A percentile compares a stretch with the other conserved stretches of the same genome.
Evolutionary conservation across 139 green algal species (phyloP).

Genomic region (Chlorella sp.): DNA sequence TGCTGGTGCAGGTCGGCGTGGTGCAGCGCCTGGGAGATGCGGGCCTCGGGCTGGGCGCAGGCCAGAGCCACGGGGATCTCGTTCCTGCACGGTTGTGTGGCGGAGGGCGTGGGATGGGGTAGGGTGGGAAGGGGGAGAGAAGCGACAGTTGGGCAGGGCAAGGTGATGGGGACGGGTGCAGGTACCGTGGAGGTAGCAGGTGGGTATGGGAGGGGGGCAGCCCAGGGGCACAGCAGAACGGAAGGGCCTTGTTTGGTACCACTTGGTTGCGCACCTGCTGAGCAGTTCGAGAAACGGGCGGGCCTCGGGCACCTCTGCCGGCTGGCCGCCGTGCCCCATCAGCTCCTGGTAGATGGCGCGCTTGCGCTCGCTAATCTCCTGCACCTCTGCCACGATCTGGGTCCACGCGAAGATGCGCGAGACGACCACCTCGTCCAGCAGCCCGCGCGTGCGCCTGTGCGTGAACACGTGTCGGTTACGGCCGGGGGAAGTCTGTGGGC

Average conservation of each 20-base stretch:
- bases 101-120: too few relatives aligned
- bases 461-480: too few relatives aligned
- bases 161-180: too few relatives aligned
- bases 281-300: constrained; percentile 70
- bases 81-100: constrained; percentile 10
- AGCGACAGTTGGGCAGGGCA: too few relatives aligned
- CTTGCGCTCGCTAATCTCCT: constrained; percentile 66
- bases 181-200: too few relatives aligned
- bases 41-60: constrained; percentile 43
- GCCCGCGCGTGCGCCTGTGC: constrained; percentile 49
- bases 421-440: constrained; percentile 90
- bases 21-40: constrained; percentile 35
- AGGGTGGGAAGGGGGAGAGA: too few relatives aligned
- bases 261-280: constrained; percentile 21
- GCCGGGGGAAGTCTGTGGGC: neutral
- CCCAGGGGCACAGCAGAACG: too few relatives aligned
- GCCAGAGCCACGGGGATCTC: constrained; percentile 72
- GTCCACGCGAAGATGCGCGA: constrained; percentile 87
- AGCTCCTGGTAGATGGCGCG: constrained; percentile 20
- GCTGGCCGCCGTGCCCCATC: constrained; percentile 17
- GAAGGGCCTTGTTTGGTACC: too few relatives aligned
- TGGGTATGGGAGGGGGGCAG: too few relatives aligned
- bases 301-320: constrained; percentile 42
- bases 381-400: constrained; percentile 62
- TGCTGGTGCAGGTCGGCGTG: constrained; percentile 36